Base-by-base conservation (phyloP, 352 stramenopile species). In the Pythium rhizo-oryzae region DNA sequence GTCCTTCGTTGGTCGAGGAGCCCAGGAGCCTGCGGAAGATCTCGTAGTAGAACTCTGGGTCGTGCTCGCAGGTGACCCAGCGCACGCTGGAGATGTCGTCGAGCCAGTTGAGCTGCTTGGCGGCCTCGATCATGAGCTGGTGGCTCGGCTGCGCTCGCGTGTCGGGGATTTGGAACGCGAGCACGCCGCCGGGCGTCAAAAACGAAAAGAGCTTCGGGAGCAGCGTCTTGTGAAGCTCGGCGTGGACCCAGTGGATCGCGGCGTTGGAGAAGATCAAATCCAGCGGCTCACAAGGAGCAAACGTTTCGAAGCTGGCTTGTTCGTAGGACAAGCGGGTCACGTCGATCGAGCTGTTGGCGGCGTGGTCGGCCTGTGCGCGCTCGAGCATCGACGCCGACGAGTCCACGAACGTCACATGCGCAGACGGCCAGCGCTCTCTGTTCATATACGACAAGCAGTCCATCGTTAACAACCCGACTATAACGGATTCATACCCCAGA, bases 261-360 rank as follows among this genome's bases (percentile, higher is more conserved):
- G 85, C 82, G 51, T 93, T 93, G 16, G 84, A 86, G 65, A 79
- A 93, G 61, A 93, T 90, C 55, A 93, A 70, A 59, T 92, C 82
- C 39, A 92, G 72, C 0, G 75, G 73, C 7, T 65, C 53, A 3
- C 62, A 61, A 0, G 80, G 72, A 8, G 69, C 16, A 61, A 82
- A 92, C 1, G 53, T 80, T 47, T 90, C 85, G 54, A 93, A 92
- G 61, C 78, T 81, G 9, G 64, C 79, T 21, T 90, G 68, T 6
- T 73, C 54, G 70, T 93, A 92, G 16, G 41, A n/a, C 19, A 89
- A 78, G 9, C 49, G 35, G 35, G 4, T 41, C 35, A 8, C 37
- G 16, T 44, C 60, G 0, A 59, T 43, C 7, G 41, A 19, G 12
- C 81, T 56, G 0, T 86, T 43, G 0, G 53, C 70, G 0, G 65